Evolutionary conservation across 116 monocot genomes (phyloP), one percentile per base, ranked within the genome.

Genomic region (Trichopus zeylanicus): DNA sequence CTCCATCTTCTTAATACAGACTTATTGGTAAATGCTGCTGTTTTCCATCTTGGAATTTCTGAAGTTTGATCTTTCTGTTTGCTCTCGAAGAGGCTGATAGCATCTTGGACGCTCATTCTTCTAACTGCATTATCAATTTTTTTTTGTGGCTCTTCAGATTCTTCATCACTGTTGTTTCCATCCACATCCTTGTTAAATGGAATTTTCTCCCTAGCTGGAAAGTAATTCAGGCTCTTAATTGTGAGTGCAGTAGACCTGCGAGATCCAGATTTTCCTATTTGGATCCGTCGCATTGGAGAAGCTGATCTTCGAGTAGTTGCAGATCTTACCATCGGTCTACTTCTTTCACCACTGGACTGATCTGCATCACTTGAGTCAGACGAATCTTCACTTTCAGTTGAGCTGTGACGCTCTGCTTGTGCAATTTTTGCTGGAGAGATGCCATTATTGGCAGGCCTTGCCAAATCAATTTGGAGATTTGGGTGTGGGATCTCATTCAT

Each of bases 1-100:
- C 91, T 98, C 98, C 98, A 98, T 75, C 98, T 79, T 63, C 98
- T 91, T 61, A 98, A 74, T 23, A 98, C 98, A 31, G 88, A 72
- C 64, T 98, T 98, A 26, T 73, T 81, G 46, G 68, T n/a, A 31
- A 76, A 73, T 59, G 54, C 55, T 23, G 81, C 85, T 9, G 46
- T 46, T 33, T 42, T 89, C 34, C 60, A 72, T 46, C 65, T 84
- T 59, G 67, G 73, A 64, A 33, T 48, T 70, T 87, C 78, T 7
- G 37, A 63, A 68, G 53, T 78, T 35, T 82, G 70, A 74, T 87
- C 98, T 56, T 75, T 87, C 56, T 88, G 84, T 72, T 88, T 98
- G 67, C 76, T 70, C 57, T 98, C 98, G 65, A 98, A 98, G 31
- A 98, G 91, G 71, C 64, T 91, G 21, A 98, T 98, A 61, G 91